A percentile compares a stretch with the other conserved stretches of the same genome.
These are phyloP conservation scores for Pelargonium myrrhifolium DNA, from an alignment of 441 rosid species.

Conservation along the genomic window DNA sequence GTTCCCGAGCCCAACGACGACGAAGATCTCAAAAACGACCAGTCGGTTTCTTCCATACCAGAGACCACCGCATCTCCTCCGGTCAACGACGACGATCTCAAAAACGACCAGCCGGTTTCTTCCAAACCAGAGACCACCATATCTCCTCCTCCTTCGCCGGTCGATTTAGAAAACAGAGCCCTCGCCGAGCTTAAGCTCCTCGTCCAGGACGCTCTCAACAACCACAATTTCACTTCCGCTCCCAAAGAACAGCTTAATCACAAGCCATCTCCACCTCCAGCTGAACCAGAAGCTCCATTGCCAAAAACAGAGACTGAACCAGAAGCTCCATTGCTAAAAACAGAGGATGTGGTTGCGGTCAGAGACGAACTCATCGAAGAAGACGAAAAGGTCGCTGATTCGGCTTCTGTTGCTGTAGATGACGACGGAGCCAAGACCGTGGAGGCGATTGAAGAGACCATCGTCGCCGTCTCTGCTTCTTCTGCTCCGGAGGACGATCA, in stretches of 20 bases:
- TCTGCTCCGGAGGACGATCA: too few species aligned
- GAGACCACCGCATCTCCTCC: neutral
- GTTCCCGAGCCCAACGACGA: neutral
- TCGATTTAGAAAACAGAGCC: neutral
- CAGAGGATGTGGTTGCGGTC: too few species aligned
- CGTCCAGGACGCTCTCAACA: neutral
- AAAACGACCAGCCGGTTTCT: neutral
- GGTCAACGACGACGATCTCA: neutral
- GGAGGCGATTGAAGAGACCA: conserved; percentile 30
- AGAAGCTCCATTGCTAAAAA: neutral
- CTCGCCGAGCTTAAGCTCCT: neutral
- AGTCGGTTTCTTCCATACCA: neutral
- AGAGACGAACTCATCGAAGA: too few species aligned
- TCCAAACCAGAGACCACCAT: neutral
- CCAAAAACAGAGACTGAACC: neutral
- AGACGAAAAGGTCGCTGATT: neutral
- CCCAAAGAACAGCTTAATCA: neutral
- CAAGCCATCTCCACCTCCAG: too few species aligned
- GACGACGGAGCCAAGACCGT: neutral
- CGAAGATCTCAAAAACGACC: neutral
- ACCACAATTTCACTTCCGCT: neutral
- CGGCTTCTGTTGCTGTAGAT: neutral
- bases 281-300: too few species aligned
- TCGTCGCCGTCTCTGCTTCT: conserved; percentile 43
- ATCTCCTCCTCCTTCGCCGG: neutral